phyloP scores from a whole-genome alignment of 75 land plant genomes.

The Isoetes taiwanensis region DNA sequence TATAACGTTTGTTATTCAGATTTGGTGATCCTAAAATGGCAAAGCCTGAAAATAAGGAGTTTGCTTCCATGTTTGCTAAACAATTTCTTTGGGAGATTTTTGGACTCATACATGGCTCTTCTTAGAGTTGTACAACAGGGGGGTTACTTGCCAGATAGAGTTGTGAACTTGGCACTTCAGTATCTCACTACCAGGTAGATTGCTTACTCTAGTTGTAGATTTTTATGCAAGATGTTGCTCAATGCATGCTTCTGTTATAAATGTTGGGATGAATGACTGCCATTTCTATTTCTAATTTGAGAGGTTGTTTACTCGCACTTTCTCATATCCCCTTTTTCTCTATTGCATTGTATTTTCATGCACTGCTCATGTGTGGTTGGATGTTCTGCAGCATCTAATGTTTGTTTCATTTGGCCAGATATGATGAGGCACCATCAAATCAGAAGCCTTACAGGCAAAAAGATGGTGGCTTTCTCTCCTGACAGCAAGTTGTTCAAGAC shows the following conservation, averaged over 20 bases:
- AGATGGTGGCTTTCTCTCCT: slow-evolving; percentile 96
- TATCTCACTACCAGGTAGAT: slow-evolving; percentile 82
- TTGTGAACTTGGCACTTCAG: slow-evolving; percentile 81
- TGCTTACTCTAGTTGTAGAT: too few relatives aligned
- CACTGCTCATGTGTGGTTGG: too few relatives aligned
- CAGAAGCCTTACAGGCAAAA: slow-evolving; percentile 80
- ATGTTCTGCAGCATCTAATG: too few relatives aligned
- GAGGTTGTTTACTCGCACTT: too few relatives aligned
- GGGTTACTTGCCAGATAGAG: slow-evolving; percentile 92
- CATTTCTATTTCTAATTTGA: too few relatives aligned
- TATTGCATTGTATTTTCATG: too few relatives aligned
- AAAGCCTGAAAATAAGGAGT: slow-evolving; percentile 85
- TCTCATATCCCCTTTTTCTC: too few relatives aligned
- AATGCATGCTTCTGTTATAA: too few relatives aligned
- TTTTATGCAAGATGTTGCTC: too few relatives aligned
- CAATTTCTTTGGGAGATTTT: slow-evolving; percentile 78
- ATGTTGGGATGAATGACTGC: too few relatives aligned
- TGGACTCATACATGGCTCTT: slow-evolving; percentile 72
- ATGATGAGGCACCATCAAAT: slow-evolving; percentile 51
- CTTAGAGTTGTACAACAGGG: slow-evolving; percentile 67
- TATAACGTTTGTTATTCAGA: slow-evolving; percentile 31
- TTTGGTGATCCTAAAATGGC: slow-evolving; percentile 94
- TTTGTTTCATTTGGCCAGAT: too few relatives aligned
- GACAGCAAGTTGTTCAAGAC: too few relatives aligned
- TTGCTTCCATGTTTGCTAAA: slow-evolving; percentile 88